phyloP scores from a whole-genome alignment of 345 rosid species.

The Litchi chinensis region DNA sequence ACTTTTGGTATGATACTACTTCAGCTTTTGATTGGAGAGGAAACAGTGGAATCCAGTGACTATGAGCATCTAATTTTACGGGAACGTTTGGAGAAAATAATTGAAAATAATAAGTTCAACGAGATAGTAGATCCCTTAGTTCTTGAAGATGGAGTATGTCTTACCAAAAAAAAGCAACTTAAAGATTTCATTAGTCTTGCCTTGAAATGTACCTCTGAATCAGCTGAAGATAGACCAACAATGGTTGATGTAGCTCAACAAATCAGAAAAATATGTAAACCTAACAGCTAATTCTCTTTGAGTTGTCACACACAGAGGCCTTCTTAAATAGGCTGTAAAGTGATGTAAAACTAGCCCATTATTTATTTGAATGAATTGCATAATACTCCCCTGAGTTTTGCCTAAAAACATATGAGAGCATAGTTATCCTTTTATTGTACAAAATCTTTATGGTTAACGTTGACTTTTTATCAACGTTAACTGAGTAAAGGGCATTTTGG shows the following conservation, averaged over 20 bases:
- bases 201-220: neutral
- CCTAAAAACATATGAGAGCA: no score
- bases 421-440: no score
- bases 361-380: no score
- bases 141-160: conserved; percentile 7
- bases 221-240: conserved; percentile 21
- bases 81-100: neutral
- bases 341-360: neutral
- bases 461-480: no score
- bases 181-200: neutral
- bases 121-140: conserved; percentile 19
- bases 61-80: neutral
- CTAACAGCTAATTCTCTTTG: no score
- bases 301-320: neutral
- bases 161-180: neutral
- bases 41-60: neutral
- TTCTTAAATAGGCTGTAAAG: neutral
- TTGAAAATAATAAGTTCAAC: neutral
- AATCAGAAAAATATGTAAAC: neutral
- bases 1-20: conserved; percentile 20
- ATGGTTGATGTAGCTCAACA: conserved; percentile 30
- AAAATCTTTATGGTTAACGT: no score
- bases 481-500: no score
- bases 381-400: no score
- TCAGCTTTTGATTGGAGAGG: conserved; percentile 23